phyloP scores from a whole-genome alignment of 345 rosid species.

The Raphanus sativus region DNA sequence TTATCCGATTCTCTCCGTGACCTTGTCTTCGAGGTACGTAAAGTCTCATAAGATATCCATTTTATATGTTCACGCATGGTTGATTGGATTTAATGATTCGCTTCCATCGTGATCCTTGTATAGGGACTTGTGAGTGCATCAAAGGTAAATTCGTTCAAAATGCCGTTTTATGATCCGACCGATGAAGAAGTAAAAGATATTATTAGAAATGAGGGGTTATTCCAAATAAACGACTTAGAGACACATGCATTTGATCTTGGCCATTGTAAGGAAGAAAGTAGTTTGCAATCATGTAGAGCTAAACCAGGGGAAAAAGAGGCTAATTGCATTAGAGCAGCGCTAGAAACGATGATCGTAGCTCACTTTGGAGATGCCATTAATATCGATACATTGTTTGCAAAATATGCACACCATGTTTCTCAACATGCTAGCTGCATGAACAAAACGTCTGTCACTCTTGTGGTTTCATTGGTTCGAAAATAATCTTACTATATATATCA shows the following conservation, averaged over 20 bases:
- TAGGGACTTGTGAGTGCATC: background rate
- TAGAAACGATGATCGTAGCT: conserved; percentile 51
- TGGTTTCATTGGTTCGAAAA: conserved; percentile 20
- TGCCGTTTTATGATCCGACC: background rate
- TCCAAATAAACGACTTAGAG: background rate
- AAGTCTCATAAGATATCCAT: background rate
- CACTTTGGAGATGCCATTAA: conserved; percentile 49
- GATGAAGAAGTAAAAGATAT: background rate
- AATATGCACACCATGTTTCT: conserved; percentile 26
- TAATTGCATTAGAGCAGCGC: conserved; percentile 50
- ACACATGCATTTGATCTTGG: background rate
- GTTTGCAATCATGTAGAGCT: background rate
- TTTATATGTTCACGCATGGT: background rate
- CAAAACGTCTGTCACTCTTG: conserved; percentile 10
- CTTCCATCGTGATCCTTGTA: background rate
- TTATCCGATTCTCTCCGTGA: conserved; percentile 28
- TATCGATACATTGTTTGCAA: conserved; percentile 23
- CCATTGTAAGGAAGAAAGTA: background rate
- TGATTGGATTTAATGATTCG: background rate
- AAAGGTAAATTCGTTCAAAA: background rate
- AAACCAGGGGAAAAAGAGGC: conserved; percentile 35
- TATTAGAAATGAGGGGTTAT: background rate
- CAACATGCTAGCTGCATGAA: conserved; percentile 32
- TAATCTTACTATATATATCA: background rate
- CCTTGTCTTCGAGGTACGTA: conserved; percentile 40